These are phyloP conservation scores for Basipetospora chlamydospora DNA, from an alignment of 2,329 filamentous ascomycete genomes.

Conservation along the genomic window DNA sequence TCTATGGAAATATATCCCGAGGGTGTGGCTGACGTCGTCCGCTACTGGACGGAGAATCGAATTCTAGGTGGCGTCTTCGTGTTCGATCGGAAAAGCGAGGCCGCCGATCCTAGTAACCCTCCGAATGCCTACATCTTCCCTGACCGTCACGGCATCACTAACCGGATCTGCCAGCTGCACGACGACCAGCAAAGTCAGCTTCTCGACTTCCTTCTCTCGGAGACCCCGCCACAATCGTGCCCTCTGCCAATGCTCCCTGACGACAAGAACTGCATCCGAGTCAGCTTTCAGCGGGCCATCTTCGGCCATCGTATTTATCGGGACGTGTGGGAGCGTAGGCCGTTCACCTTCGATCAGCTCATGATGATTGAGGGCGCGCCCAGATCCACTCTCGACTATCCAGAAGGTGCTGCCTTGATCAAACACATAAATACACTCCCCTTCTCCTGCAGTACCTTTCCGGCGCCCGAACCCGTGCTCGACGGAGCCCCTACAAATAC, in stretches of 20 bases:
- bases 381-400: not conserved
- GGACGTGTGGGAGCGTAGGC: not conserved
- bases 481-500: too few species aligned
- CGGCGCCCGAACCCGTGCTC: too few species aligned
- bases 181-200: not conserved
- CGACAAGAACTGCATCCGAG: not conserved
- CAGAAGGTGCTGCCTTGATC: not conserved
- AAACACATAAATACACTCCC: too few species aligned
- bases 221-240: not conserved
- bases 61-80: constrained; percentile 16
- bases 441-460: too few species aligned
- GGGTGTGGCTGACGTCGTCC: constrained; percentile 8
- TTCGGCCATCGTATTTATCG: not conserved
- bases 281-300: not conserved
- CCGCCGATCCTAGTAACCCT: not conserved
- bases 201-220: not conserved
- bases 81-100: constrained; percentile 12
- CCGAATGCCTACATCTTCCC: constrained; percentile 12
- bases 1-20: constrained; percentile 14
- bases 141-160: constrained; percentile 8
- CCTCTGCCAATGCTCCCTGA: not conserved
- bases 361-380: not conserved
- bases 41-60: constrained; percentile 15
- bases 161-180: constrained; percentile 12
- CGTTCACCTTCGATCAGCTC: not conserved